Percentiles rank a stretch among this genome's conserved stretches.
Evolutionary conservation across 192 early-diverging fungal genomes (phyloP).

Genomic region (Coemansia umbellata): DNA sequence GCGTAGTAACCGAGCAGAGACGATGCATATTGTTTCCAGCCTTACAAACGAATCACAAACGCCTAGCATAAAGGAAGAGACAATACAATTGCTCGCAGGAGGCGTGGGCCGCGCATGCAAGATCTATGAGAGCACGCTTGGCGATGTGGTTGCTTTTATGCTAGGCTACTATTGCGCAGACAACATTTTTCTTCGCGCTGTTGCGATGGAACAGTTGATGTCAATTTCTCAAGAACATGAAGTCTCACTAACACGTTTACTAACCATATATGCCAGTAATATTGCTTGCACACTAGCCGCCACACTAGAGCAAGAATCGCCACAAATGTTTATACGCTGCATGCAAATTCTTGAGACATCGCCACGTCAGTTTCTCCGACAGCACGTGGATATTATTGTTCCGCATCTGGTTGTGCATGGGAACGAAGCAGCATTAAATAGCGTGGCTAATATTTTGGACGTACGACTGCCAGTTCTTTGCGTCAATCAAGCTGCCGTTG

Average conservation of each 20-base stretch:
- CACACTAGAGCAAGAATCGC: constrained; percentile 7
- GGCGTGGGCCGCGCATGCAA: constrained; percentile 30
- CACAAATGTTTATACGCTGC: constrained; percentile 30
- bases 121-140: constrained; percentile 20
- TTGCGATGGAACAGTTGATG: constrained; percentile 50
- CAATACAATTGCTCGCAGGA: constrained; percentile 37
- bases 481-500: constrained; percentile 39
- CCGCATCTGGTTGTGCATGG: constrained; percentile 25
- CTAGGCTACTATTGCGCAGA: constrained; percentile 28
- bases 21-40: constrained; percentile 11
- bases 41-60: constrained; percentile 5
- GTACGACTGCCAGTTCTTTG: constrained; percentile 43
- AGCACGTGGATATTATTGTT: constrained; percentile 27
- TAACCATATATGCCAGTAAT: constrained; percentile 15
- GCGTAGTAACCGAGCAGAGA: constrained; percentile 27
- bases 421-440: constrained; percentile 24
- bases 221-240: constrained; percentile 21
- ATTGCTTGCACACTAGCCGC: constrained; percentile 30
- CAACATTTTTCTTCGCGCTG: constrained; percentile 45
- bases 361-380: constrained; percentile 18
- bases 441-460: constrained; percentile 30
- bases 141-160: constrained; percentile 22
- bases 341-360: constrained; percentile 36
- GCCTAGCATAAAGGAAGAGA: constrained; percentile 36
- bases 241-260: constrained; percentile 20